Evolutionary conservation across 768 basidiomycete species (phyloP).

Genomic region (Cubamyces lactineus): DNA sequence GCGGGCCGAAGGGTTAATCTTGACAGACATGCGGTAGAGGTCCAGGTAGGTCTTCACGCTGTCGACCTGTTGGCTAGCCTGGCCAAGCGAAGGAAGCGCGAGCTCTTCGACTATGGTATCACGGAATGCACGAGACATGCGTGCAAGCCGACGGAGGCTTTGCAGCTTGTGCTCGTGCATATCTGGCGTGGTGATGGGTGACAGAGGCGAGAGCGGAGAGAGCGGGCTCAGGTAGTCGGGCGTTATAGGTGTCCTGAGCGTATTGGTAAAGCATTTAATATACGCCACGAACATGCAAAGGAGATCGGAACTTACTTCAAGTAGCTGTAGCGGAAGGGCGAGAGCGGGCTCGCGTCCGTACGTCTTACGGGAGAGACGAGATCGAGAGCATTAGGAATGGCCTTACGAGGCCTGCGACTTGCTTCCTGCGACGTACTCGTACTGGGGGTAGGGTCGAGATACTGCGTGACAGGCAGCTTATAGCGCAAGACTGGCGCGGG

Average conservation of each 20-base stretch:
- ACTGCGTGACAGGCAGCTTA: constrained; percentile 6
- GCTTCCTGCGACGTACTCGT: background rate
- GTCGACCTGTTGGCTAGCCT: constrained; percentile 21
- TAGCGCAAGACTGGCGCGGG: constrained; percentile 11
- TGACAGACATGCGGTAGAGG: constrained; percentile 30
- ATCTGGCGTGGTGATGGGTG: constrained; percentile 19
- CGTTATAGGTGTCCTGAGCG: constrained; percentile 4
- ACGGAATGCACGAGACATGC: constrained; percentile 20
- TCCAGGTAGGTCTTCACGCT: constrained; percentile 32
- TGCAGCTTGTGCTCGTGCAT: constrained; percentile 17
- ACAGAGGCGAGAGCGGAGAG: constrained; percentile 13
- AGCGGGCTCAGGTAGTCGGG: constrained; percentile 17
- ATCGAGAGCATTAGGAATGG: constrained; percentile 9
- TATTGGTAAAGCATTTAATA: background rate
- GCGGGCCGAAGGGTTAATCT: background rate
- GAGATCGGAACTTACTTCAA: constrained; percentile 9
- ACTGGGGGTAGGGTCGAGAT: background rate
- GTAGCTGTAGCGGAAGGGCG: constrained; percentile 16
- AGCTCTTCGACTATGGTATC: constrained; percentile 24
- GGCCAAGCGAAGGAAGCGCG: constrained; percentile 27
- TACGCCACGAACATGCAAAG: no score
- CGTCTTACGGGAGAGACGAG: constrained; percentile 10
- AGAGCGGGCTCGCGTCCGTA: background rate
- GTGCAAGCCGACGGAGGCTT: constrained; percentile 20
- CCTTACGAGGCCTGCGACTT: constrained; percentile 1